Base-by-base conservation (phyloP, 768 basidiomycete species). In the Tricholoma terreum region DNA sequence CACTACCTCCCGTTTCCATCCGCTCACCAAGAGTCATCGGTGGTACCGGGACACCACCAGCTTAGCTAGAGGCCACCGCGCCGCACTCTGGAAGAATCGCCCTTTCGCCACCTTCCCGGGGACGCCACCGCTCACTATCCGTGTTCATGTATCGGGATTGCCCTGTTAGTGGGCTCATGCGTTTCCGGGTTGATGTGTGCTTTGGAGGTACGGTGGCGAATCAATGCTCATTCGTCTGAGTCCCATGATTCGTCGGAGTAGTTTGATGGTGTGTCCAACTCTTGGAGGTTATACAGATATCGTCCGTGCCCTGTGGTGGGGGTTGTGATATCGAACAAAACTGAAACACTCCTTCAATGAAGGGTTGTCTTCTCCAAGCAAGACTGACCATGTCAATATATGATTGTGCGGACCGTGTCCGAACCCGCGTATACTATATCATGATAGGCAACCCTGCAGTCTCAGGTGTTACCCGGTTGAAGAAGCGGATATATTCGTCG, bases 401-500 rank as follows among this genome's bases (percentile, higher is more conserved):
- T 27, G 27, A 19, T 9, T 30, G 24, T 46, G 14, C 11, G 43
- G 51, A 52, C 11, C 24, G 40, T 19, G 46, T 49, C 45, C 4
- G 33, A 9, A 78, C 89, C 62, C 63, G 95, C 95, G 98, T 71
- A 93, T 77, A 36, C n/a, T n/a, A 86, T 86, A 6, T 92, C 92
- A 55, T 88, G 83, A 62, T 85, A 90, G 1, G 92, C 93, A 65
- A 97, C 63, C 92, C 90, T 1, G 83, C 86, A 4, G 91, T 96
- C 71, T 99, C 97, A 0, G 95, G 95, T 0, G 89, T 92, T 24
- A 98, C 95, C 49, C 84, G 82, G 54, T 84, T 80, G 43, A 99
- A 75, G 65, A 98, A 96, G 65, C n/a, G n/a, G n/a, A n/a, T n/a
- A n/a, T n/a, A n/a, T n/a, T 98, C 97, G 76, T 99, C 97, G 19